These are phyloP conservation scores for Cytidiella melzeri DNA, from an alignment of 768 basidiomycete genomes.

Conservation along the genomic window DNA sequence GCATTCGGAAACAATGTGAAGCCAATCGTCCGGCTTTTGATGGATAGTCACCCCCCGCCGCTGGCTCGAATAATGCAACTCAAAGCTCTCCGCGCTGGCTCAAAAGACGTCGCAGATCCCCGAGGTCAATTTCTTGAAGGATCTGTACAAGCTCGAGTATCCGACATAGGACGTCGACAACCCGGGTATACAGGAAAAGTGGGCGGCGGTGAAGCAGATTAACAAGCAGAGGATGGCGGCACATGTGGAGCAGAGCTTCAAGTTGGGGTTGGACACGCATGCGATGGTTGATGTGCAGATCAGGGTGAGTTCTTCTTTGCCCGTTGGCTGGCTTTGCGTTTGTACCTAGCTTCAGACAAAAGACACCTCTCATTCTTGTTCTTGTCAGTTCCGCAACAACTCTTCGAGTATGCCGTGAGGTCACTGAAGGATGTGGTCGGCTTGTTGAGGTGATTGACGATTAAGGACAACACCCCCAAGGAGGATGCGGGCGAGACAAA, in stretches of 20 bases:
- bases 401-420: conserved; percentile 25
- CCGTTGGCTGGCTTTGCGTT: neutral
- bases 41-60: conserved; percentile 92
- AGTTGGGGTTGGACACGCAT: conserved; percentile 62
- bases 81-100: conserved; percentile 78
- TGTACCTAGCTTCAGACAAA: conserved; percentile 77
- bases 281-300: conserved; percentile 93
- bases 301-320: conserved; percentile 39
- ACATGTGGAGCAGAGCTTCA: conserved; percentile 65
- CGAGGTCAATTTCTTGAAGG: conserved; percentile 79
- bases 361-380: conserved; percentile 87
- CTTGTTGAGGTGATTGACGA: conserved; percentile 63
- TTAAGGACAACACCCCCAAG: conserved; percentile 74
- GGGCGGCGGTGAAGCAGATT: conserved; percentile 78
- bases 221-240: conserved; percentile 89
- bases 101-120: conserved; percentile 72
- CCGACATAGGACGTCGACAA: conserved; percentile 70
- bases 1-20: too few species aligned
- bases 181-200: conserved; percentile 67
- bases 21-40: too few species aligned
- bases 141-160: conserved; percentile 72
- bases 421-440: neutral
- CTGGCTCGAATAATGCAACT: conserved; percentile 95
- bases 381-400: too few species aligned
- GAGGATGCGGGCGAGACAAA: too few species aligned